Percentiles rank a stretch among this genome's conserved stretches.
Conservation (phyloP, 1,284 basidiomycete genomes). For the Papiliotrema laurentii region DNA sequence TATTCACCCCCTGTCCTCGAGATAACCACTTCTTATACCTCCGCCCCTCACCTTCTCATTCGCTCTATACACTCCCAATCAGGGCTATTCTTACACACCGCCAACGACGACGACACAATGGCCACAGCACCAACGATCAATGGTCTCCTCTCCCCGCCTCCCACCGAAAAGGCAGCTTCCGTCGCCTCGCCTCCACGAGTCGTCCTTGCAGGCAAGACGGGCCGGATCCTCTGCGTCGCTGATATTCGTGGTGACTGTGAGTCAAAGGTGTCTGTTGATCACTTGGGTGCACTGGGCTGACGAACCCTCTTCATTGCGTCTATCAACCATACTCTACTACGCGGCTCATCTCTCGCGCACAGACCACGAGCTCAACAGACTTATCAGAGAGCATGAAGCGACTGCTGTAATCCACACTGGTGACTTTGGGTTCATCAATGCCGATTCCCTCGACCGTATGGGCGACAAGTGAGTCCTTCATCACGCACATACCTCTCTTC, state of each 20-base stretch:
- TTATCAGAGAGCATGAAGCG: constrained; percentile 83
- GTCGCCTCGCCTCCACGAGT: constrained; percentile 27
- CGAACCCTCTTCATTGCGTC: neutral
- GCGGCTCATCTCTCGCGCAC: too few relatives aligned
- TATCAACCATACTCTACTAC: neutral
- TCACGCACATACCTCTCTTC: neutral
- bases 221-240: constrained; percentile 89
- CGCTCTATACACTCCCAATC: neutral
- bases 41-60: neutral
- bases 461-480: constrained; percentile 63
- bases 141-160: constrained; percentile 24
- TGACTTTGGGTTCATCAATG: constrained; percentile 98
- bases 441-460: constrained; percentile 77
- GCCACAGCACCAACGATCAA: constrained; percentile 16
- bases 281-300: neutral
- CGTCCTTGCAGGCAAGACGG: constrained; percentile 51
- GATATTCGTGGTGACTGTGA: constrained; percentile 75
- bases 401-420: constrained; percentile 95
- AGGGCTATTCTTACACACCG: neutral
- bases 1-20: neutral
- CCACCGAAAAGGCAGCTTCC: constrained; percentile 23
- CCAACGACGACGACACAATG: neutral
- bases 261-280: constrained; percentile 5
- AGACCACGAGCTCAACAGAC: constrained; percentile 75
- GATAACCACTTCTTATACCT: neutral